Percentiles rank a stretch among this genome's conserved stretches.
These are phyloP conservation scores for Diaporthe humulicola DNA, from an alignment of 2,329 filamentous ascomycete genomes.

Conservation along the genomic window DNA sequence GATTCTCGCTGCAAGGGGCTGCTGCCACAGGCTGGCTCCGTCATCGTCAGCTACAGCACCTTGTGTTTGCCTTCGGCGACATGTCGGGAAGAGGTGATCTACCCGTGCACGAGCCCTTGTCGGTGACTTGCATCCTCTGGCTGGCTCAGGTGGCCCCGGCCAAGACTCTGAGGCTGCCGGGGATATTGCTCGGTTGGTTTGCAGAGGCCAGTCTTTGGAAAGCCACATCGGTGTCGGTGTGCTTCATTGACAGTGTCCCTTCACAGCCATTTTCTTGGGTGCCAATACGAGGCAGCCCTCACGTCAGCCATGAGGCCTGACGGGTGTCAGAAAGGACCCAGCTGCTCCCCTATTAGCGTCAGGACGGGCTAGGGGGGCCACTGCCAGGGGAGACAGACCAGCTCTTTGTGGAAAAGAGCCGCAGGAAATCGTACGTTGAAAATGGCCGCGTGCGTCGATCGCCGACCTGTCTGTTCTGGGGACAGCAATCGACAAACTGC, in stretches of 20 bases:
- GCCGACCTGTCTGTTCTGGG: constrained; percentile 17
- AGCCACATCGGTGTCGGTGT: constrained; percentile 23
- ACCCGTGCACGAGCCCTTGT: constrained; percentile 16
- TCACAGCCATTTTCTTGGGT: constrained; percentile 14
- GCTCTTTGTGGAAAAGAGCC: constrained; percentile 22
- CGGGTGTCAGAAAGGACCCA: constrained; percentile 11
- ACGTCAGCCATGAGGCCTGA: constrained; percentile 13
- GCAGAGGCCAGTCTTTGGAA: not conserved
- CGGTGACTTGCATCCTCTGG: constrained; percentile 3
- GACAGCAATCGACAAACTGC: constrained; percentile 4
- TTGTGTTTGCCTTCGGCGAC: constrained; percentile 18
- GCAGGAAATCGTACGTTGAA: constrained; percentile 26
- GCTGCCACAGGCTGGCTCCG: constrained; percentile 11
- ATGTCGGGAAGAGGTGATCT: constrained; percentile 12
- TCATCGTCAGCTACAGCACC: constrained; percentile 13
- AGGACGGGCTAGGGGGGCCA: constrained; percentile 17
- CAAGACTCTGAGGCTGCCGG: constrained; percentile 18
- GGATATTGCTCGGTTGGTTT: constrained; percentile 1
- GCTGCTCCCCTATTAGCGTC: not conserved
- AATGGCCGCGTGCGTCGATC: constrained; percentile 24
- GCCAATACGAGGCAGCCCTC: constrained; percentile 28
- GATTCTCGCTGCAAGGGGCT: constrained; percentile 33
- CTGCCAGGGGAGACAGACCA: constrained; percentile 26
- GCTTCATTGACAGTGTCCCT: constrained; percentile 16
- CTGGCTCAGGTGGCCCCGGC: constrained; percentile 16